Percentiles rank a stretch among this genome's conserved stretches.
These are phyloP conservation scores for Paspalum notatum DNA, from an alignment of 176 grass and related monocot genomes.

Conservation along the genomic window DNA sequence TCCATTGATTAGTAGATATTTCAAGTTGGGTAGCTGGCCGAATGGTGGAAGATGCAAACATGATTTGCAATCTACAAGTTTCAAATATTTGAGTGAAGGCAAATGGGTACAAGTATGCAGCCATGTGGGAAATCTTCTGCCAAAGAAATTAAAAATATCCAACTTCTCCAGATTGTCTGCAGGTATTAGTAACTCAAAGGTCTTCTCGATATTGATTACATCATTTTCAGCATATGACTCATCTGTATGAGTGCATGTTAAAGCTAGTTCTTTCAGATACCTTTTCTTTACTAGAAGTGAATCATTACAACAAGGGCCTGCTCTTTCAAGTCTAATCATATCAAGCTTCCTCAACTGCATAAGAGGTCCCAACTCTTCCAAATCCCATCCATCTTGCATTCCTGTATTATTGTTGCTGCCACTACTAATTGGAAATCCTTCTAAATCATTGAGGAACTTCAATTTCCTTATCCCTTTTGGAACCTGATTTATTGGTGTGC, in stretches of 20 bases:
- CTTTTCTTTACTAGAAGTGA: not conserved
- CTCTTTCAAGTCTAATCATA: slow-evolving; percentile 22
- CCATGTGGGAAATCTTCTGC: not conserved
- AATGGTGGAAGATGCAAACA: slow-evolving; percentile 28
- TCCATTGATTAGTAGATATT: slow-evolving; percentile 19
- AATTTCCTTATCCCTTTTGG: slow-evolving; percentile 28
- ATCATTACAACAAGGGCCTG: not conserved
- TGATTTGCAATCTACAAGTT: not conserved
- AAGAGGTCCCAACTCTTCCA: slow-evolving; percentile 24
- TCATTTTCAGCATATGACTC: not conserved
- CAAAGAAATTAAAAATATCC: accelerated
- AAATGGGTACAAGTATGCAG: not conserved
- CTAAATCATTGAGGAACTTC: slow-evolving; percentile 11
- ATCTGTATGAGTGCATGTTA: not conserved
- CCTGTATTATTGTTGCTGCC: not conserved
- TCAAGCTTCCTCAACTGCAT: not conserved
- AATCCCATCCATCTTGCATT: not conserved
- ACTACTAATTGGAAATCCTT: not conserved
- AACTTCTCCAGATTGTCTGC: not conserved
- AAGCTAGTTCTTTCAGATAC: not conserved
- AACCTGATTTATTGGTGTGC: slow-evolving; percentile 9
- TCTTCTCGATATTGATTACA: slow-evolving; percentile 16
- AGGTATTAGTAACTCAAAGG: slow-evolving; percentile 31
- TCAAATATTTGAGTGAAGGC: not conserved
- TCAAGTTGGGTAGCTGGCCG: slow-evolving; percentile 35